A percentile compares a stretch with the other conserved stretches of the same genome.
These are phyloP conservation scores for Vitis vinifera DNA, from an alignment of 164 flowering plant genomes.

Conservation along the genomic window ASM3070453v1 NC_081822.1:9014501-9015000, in stretches of 20 bases:
- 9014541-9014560: not conserved
- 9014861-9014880: not conserved
- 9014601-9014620: not conserved
- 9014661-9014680: constrained; percentile 32
- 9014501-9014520: no score
- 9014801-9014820: constrained; percentile 58
- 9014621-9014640: not conserved
- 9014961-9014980: not conserved
- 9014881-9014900: not conserved
- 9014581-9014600: no score
- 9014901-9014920: not conserved
- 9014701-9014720: constrained; percentile 43
- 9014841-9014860: constrained; percentile 9
- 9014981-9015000: not conserved
- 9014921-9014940: constrained; percentile 1
- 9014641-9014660: constrained; percentile 28
- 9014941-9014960: not conserved
- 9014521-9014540: not conserved
- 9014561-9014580: no score
- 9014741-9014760: constrained; percentile 70
- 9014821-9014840: constrained; percentile 34
- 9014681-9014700: constrained; percentile 60
- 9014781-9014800: constrained; percentile 79
- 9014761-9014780: constrained; percentile 72
- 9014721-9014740: constrained; percentile 65